Evolutionary conservation across 192 early-diverging fungal genomes (phyloP).

Genomic region (Umbelopsis isabellina): DNA sequence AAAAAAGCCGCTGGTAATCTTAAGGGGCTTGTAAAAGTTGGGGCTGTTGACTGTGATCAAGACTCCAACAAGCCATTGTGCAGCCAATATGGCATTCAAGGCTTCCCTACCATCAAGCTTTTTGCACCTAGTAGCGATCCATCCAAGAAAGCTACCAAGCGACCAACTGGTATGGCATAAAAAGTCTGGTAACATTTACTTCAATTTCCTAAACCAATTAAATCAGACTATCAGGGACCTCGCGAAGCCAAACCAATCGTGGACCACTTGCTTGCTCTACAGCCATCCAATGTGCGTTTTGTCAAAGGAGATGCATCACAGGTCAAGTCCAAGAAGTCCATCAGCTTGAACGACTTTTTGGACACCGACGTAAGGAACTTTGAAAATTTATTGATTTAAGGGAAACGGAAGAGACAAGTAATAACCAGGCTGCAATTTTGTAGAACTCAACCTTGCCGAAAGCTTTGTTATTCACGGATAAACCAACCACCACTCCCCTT

Average conservation of each 20-base stretch:
- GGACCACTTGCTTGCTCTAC: slow-evolving; percentile 64
- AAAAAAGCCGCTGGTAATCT: slow-evolving; percentile 86
- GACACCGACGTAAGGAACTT: slow-evolving; percentile 47
- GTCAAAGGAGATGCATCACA: slow-evolving; percentile 38
- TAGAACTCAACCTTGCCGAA: slow-evolving; percentile 63
- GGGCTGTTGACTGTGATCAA: slow-evolving; percentile 91
- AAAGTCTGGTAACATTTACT: slow-evolving; percentile 11
- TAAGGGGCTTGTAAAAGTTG: slow-evolving; percentile 83
- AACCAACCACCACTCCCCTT: slow-evolving; percentile 74
- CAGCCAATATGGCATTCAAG: slow-evolving; percentile 76
- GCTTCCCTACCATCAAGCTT: slow-evolving; percentile 87
- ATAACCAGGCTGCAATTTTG: background rate
- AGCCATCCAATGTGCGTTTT: slow-evolving; percentile 61
- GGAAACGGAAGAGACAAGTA: background rate
- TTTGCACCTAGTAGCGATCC: slow-evolving; percentile 54
- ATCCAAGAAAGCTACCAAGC: slow-evolving; percentile 51
- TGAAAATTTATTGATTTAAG: background rate
- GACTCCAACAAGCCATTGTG: slow-evolving; percentile 79
- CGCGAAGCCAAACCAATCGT: slow-evolving; percentile 76
- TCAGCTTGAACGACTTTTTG: slow-evolving; percentile 62
- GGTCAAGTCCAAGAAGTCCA: slow-evolving; percentile 53
- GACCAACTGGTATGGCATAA: slow-evolving; percentile 42
- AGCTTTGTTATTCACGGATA: slow-evolving; percentile 80
- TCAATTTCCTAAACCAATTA: background rate
- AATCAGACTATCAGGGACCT: slow-evolving; percentile 71